Conservation (phyloP, 306 rosid genomes). For the Rosa persica region DNA sequence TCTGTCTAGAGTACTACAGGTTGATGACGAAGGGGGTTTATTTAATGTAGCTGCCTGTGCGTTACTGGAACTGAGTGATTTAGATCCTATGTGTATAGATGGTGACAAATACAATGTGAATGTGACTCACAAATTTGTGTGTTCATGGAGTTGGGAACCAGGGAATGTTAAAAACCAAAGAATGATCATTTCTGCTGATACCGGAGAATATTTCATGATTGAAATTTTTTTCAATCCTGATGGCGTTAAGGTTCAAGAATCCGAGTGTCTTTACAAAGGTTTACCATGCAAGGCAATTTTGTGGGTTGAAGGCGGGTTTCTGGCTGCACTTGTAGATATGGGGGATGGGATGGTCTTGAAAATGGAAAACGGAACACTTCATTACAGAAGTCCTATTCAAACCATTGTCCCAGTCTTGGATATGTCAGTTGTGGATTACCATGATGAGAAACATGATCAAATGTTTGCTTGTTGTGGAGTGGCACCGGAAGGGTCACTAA, state of each 20-base stretch:
- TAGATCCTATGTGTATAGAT: constrained; percentile 95
- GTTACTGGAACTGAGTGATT: constrained; percentile 77
- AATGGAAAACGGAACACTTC: constrained; percentile 69
- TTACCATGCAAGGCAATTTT: constrained; percentile 68
- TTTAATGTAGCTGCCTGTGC: constrained; percentile 92
- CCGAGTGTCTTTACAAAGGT: constrained; percentile 88
- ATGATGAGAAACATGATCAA: constrained; percentile 88
- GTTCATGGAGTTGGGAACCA: constrained; percentile 98
- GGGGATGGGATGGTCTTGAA: constrained; percentile 91
- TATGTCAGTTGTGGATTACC: constrained; percentile 75
- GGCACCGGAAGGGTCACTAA: constrained; percentile 87
- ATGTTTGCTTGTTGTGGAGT: constrained; percentile 94
- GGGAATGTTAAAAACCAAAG: constrained; percentile 51
- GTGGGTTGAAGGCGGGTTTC: constrained; percentile 87
- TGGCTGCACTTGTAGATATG: constrained; percentile 85
- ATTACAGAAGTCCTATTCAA: constrained; percentile 67
- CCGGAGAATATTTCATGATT: constrained; percentile 83
- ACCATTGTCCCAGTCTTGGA: constrained; percentile 86
- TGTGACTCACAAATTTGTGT: constrained; percentile 56
- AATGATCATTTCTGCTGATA: constrained; percentile 71
- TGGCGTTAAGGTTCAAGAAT: constrained; percentile 58
- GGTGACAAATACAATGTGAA: constrained; percentile 49
- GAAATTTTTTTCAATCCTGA: constrained; percentile 62
- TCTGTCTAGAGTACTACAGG: constrained; percentile 57
- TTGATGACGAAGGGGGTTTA: constrained; percentile 79